phyloP scores from a whole-genome alignment of 2,329 filamentous ascomycete species.

The Aphanoascus verrucosus region DNA sequence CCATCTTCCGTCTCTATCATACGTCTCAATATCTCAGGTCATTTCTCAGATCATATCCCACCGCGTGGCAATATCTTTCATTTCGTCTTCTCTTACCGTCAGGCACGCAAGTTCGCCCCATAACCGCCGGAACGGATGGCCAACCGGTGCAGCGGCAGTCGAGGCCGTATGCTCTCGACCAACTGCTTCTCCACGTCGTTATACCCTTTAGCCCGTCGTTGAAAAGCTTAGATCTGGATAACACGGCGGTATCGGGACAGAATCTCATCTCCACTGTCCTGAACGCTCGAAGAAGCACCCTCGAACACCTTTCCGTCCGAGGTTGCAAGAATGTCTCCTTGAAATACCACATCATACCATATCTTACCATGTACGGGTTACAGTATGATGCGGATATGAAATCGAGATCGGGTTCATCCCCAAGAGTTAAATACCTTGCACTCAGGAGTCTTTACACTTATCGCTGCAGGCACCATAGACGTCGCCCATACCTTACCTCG shows the following conservation, averaged over 20 bases:
- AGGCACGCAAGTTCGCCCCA: constrained; percentile 28
- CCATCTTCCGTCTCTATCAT: constrained; percentile 49
- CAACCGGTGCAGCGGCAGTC: constrained; percentile 38
- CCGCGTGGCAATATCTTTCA: constrained; percentile 51
- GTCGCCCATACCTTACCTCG: constrained; percentile 48
- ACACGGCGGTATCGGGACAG: constrained; percentile 49
- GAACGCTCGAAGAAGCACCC: constrained; percentile 43
- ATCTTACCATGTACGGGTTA: constrained; percentile 40
- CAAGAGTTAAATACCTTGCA: constrained; percentile 35
- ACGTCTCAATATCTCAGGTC: constrained; percentile 45
- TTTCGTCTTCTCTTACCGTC: constrained; percentile 43
- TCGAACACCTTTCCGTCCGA: constrained; percentile 50
- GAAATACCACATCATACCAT: constrained; percentile 54
- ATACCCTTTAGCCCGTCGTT: constrained; percentile 47
- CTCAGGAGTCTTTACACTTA: constrained; percentile 52
- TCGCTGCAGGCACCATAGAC: constrained; percentile 51
- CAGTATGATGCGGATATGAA: constrained; percentile 37
- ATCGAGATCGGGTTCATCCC: constrained; percentile 27
- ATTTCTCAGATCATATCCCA: constrained; percentile 47
- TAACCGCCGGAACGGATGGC: constrained; percentile 23
- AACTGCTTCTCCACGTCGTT: constrained; percentile 46
- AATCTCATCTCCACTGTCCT: constrained; percentile 47
- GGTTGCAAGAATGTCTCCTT: constrained; percentile 55
- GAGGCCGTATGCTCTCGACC: constrained; percentile 49
- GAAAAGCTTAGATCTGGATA: constrained; percentile 49